Percentiles rank a stretch among this genome's conserved stretches.
These are phyloP conservation scores for Aspergillus baeticus DNA, from an alignment of 495 filamentous ascomycete species.

Conservation along the genomic window DNA sequence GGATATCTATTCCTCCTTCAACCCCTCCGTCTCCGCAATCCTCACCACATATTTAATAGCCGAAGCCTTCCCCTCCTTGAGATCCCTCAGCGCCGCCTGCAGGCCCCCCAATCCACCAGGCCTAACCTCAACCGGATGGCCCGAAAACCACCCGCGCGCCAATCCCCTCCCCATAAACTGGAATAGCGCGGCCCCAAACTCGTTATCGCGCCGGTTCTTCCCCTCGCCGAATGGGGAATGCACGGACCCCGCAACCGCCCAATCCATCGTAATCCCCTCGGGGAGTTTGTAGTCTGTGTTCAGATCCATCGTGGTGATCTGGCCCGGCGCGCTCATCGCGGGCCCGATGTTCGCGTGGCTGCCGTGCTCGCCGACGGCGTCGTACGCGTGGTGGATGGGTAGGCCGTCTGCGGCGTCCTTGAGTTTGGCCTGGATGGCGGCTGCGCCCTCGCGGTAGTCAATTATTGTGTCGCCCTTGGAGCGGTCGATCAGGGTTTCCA, in stretches of 20 bases:
- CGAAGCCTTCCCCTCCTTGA: conserved; percentile 62
- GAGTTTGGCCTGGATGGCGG: neutral
- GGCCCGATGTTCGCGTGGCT: conserved; percentile 21
- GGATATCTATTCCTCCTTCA: neutral
- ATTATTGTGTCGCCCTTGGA: conserved; percentile 66
- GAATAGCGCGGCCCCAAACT: conserved; percentile 21
- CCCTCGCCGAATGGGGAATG: too few relatives aligned
- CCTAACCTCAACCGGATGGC: neutral
- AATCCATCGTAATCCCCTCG: conserved; percentile 18
- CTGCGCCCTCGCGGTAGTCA: conserved; percentile 59
- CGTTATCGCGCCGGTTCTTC: too few relatives aligned
- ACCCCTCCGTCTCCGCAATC: conserved; percentile 37
- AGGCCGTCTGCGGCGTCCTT: neutral
- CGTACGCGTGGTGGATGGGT: conserved; percentile 46
- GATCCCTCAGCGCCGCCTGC: conserved; percentile 36
- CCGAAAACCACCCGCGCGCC: neutral
- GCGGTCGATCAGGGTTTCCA: conserved; percentile 58
- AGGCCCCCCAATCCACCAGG: neutral
- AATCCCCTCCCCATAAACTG: neutral
- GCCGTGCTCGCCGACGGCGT: conserved; percentile 53
- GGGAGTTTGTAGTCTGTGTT: conserved; percentile 49
- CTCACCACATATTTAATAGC: conserved; percentile 69
- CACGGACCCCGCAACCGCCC: conserved; percentile 10
- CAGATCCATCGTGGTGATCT: conserved; percentile 22
- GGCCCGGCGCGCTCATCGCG: conserved; percentile 18